Evolutionary conservation across 495 filamentous ascomycete species (phyloP), one percentile per base, ranked within the genome.

Genomic region (Penicillium malachiteum): DNA sequence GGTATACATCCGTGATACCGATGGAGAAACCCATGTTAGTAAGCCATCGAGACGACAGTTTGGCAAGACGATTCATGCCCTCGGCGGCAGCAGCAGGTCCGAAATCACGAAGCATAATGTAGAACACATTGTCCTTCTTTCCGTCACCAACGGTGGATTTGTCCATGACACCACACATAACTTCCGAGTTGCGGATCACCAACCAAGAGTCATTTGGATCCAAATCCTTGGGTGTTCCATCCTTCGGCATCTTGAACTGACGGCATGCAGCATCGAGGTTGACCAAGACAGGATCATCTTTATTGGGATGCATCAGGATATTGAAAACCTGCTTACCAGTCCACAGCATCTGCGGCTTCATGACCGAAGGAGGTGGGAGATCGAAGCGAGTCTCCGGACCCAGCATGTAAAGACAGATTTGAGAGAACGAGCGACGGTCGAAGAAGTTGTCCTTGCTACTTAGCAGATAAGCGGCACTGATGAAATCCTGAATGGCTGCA

Each of bases 111-210:
- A 97, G 80, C 62, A 98, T 92, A 51, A 97, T 88, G 62, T 96
- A 98, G 71, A 97, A 98, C 9, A 98, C 83, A 3, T 91, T 96
- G 68, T 96, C 92, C 68, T 98, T 98, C 76, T 97, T 97, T 64
- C 94, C 94, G 11, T 87, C 90, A 58, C 94, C 94, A 40, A 98
- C 88, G 0, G 91, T 96, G 2, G 89, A 86, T 67, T 98, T 98
- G 72, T 98, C 94, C 92, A 98, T 96, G 35, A 91, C 84, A 62
- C 94, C 94, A 64, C 94, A 97, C 91, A 98, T 97, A 56, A 98
- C 85, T 68, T 97, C 94, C 0, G 92, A 96, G 62, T 97, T 97
- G 39, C 94, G 88, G 59, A 98, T 86, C 13, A 96, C 89, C 26
- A 98, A 77, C 82, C 87, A 97, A 7, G 82, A 81, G 71, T 98